A percentile compares a stretch with the other conserved stretches of the same genome.
phyloP scores from a whole-genome alignment of 306 rosid genomes.

The Quercus parvula region DNA sequence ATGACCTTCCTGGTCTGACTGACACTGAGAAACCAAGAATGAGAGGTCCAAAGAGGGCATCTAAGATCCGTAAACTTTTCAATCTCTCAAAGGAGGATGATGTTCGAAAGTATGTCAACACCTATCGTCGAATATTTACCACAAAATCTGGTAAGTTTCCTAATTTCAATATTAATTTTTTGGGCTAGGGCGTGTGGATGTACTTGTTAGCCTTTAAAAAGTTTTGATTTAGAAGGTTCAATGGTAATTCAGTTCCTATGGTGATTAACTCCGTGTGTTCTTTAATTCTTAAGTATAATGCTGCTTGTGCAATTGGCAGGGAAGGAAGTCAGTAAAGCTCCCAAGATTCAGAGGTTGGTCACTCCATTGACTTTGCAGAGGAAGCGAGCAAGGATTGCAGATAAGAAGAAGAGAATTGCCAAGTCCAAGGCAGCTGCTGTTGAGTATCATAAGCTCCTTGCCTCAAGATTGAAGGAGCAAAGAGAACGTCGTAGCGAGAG shows the following conservation, averaged over 20 bases:
- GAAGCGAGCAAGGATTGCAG: conserved; percentile 54
- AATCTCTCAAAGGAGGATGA: conserved; percentile 62
- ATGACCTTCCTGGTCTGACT: conserved; percentile 62
- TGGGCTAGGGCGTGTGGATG: not conserved
- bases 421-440: conserved; percentile 57
- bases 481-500: conserved; percentile 65
- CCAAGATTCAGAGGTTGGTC: conserved; percentile 67
- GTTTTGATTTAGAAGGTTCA: not conserved
- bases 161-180: not conserved
- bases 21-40: conserved; percentile 61
- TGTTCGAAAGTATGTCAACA: conserved; percentile 60
- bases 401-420: conserved; percentile 58
- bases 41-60: conserved; percentile 73
- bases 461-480: conserved; percentile 60
- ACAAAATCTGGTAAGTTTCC: conserved; percentile 33
- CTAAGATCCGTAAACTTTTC: conserved; percentile 59
- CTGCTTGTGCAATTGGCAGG: conserved; percentile 26
- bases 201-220: not conserved
- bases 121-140: conserved; percentile 55
- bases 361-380: conserved; percentile 63
- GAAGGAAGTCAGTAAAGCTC: conserved; percentile 56
- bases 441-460: conserved; percentile 62
- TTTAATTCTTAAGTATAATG: not conserved
- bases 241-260: not conserved
- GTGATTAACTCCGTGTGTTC: not conserved